phyloP scores from a whole-genome alignment of 768 basidiomycete genomes.

The Tricholoma saponaceum region DNA sequence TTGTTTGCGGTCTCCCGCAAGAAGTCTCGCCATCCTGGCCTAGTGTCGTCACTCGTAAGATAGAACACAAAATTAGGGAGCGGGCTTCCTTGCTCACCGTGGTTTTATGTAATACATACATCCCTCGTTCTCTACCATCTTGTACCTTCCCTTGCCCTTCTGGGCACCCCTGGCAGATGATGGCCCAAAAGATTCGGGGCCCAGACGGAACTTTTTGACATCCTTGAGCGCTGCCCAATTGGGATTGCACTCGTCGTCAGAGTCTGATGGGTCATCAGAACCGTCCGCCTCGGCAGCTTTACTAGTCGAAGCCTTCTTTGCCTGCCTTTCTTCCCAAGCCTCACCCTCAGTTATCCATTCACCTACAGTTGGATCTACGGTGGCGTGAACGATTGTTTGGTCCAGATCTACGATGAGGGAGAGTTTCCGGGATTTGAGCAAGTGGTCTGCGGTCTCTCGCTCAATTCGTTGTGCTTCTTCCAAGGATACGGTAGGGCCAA shows the following conservation, averaged over 20 bases:
- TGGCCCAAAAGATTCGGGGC: conserved; percentile 67
- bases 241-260: conserved; percentile 73
- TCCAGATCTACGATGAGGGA: conserved; percentile 98
- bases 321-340: conserved; percentile 67
- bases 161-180: conserved; percentile 29
- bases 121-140: conserved; percentile 67
- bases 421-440: conserved; percentile 73
- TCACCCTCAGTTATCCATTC: conserved; percentile 93
- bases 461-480: conserved; percentile 92
- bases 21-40: conserved; percentile 85
- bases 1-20: conserved; percentile 64
- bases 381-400: conserved; percentile 98
- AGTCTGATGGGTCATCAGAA: conserved; percentile 33
- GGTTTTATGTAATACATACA: conserved; percentile 99
- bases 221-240: conserved; percentile 92
- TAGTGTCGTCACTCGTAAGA: conserved; percentile 16
- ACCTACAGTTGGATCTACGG: conserved; percentile 96
- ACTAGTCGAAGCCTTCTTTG: conserved; percentile 33
- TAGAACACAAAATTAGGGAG: background rate
- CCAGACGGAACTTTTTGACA: conserved; percentile 84
- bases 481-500: conserved; percentile 86
- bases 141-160: conserved; percentile 56
- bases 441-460: conserved; percentile 71
- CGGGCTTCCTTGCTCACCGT: conserved; percentile 50
- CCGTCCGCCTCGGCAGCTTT: conserved; percentile 30